Evolutionary conservation across 768 basidiomycete genomes (phyloP).

Genomic region (Lanmaoa rubissima): DNA sequence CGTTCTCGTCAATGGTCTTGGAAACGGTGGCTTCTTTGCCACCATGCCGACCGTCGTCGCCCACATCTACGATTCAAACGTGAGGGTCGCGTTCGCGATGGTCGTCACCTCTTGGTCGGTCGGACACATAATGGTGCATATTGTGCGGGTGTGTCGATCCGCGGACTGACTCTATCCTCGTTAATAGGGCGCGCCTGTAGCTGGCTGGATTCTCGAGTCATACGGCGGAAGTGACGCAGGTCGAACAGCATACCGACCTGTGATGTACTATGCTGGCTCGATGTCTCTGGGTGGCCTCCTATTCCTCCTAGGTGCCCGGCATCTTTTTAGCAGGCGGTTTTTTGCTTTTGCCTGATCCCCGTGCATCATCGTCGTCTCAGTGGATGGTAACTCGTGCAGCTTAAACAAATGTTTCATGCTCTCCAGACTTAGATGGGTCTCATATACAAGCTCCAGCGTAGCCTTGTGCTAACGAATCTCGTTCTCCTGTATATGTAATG

Average conservation of each 20-base stretch:
- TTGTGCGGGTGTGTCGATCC: background rate
- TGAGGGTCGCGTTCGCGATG: conserved; percentile 36
- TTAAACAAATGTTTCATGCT: background rate
- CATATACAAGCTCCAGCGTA: background rate
- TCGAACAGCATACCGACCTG: conserved; percentile 27
- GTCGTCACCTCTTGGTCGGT: conserved; percentile 31
- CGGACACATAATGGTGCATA: conserved; percentile 28
- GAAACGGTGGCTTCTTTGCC: conserved; percentile 35
- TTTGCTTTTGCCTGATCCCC: conserved; percentile 14
- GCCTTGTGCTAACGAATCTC: background rate
- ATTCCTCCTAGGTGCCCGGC: conserved; percentile 16
- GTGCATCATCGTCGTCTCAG: background rate
- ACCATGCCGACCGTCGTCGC: conserved; percentile 34
- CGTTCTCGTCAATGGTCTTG: conserved; percentile 27
- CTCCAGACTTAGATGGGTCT: background rate
- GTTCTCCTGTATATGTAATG: background rate
- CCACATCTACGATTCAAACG: conserved; percentile 29
- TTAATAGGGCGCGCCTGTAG: conserved; percentile 29
- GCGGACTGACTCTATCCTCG: background rate
- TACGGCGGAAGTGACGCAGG: conserved; percentile 25
- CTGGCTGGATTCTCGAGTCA: conserved; percentile 28
- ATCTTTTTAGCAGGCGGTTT: conserved; percentile 5
- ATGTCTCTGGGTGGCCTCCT: conserved; percentile 26
- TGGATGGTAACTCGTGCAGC: background rate
- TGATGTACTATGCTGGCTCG: conserved; percentile 31